Evolutionary conservation across 2,329 filamentous ascomycete species (phyloP), one percentile per base, ranked within the genome.

Genomic region (Thielaviopsis punctulata): DNA sequence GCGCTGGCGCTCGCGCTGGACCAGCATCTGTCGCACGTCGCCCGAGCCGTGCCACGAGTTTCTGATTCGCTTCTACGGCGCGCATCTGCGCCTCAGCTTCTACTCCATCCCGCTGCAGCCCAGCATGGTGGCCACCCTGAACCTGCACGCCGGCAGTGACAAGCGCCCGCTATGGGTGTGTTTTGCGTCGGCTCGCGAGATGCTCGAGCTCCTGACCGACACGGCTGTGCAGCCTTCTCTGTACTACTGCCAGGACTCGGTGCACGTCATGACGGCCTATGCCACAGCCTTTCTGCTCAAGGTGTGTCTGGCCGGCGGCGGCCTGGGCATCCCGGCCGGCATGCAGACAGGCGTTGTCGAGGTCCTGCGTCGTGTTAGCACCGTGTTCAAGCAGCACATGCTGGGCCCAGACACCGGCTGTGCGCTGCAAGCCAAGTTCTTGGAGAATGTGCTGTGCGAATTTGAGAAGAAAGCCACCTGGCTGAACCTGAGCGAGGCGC

Each of bases 221-320:
- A 60, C 15, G 48, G 58, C 13, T 57, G 61, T 48, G 54, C 62
- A 44, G 0, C 60, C 62, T 2, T 60, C 61, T 44, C 57, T 69
- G 0, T 68, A 64, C 52, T 69, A 67, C 56, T 64, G 62, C 2
- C 66, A 69, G 55, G 66, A 68, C 49, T 68, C 66, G 1, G 59
- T 69, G 4, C 66, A 69, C 55, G 64, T 68, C 13, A 68, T 68
- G 66, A 64, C 63, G 15, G 66, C 66, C 2, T 68, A 69, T 54
- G 62, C 64, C n/a, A 63, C 65, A 12, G 63, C 65, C 2, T 66
- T 67, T 50, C 57, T 67, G 2, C 61, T 67, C 45, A 68, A 68
- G 57, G 63, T 52, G 7, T 55, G 53, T 44, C 33, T 55, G 19
- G 48, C 43, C 21, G 53, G 49, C 8, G 50, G 49, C 10, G 53